Evolutionary conservation across 129 eudicot genomes (phyloP).

Genomic region (Saussurea involucrata): DNA sequence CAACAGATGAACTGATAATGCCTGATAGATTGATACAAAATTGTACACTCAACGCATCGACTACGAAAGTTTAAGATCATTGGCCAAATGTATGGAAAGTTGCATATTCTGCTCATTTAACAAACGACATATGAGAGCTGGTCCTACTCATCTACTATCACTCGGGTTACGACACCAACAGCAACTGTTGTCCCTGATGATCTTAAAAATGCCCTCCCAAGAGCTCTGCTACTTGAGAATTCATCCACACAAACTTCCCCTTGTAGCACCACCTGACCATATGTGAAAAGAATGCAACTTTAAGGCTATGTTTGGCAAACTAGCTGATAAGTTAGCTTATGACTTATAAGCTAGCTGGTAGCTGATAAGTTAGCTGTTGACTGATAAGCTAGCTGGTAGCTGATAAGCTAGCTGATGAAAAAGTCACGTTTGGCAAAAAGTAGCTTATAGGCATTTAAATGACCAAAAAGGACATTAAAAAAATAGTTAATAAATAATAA

Average conservation of each 20-base stretch:
- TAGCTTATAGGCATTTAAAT: no score
- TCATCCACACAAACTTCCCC: constrained; percentile 79
- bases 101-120: not conserved
- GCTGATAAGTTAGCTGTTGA: no score
- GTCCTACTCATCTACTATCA: constrained; percentile 26
- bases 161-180: constrained; percentile 73
- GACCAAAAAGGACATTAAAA: no score
- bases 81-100: not conserved
- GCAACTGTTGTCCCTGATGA: constrained; percentile 86
- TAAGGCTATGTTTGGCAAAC: no score
- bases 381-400: no score
- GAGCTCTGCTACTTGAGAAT: constrained; percentile 59
- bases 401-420: no score
- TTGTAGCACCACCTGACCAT: constrained; percentile 61
- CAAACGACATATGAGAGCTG: not conserved
- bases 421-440: no score
- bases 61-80: not conserved
- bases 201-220: constrained; percentile 88
- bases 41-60: not conserved
- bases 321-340: no score
- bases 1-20: not conserved
- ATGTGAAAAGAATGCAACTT: not conserved
- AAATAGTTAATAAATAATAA: no score
- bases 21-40: not conserved
- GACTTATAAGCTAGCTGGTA: no score